phyloP scores from a whole-genome alignment of 305 asterid species.

The Plantago coronopus region DNA sequence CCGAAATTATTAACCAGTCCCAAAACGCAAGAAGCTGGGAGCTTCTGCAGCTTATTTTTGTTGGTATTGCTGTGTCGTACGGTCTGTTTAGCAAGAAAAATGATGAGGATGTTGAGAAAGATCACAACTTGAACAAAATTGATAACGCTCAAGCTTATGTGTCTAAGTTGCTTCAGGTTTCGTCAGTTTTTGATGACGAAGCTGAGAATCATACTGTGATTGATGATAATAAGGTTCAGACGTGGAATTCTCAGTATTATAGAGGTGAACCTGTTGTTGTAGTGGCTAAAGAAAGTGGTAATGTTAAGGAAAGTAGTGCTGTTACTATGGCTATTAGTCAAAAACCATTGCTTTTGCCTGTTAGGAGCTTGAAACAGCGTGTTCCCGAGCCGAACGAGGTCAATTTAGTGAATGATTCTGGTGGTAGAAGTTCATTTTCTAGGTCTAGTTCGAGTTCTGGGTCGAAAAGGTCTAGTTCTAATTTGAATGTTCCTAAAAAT shows the following conservation, averaged over 20 bases:
- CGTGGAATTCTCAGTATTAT: constrained; percentile 65
- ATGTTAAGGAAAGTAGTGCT: constrained; percentile 25
- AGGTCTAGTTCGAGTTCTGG: constrained; percentile 20
- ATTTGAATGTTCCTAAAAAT: constrained; percentile 30
- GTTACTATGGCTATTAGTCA: constrained; percentile 35
- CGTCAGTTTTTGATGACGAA: constrained; percentile 87
- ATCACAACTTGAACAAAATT: constrained; percentile 27
- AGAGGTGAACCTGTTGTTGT: constrained; percentile 55
- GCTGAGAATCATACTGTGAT: constrained; percentile 36
- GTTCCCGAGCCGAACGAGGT: constrained; percentile 25
- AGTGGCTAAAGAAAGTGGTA: constrained; percentile 40
- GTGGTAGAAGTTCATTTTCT: constrained; percentile 13
- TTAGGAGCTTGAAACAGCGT: constrained; percentile 77
- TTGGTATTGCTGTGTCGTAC: constrained; percentile 97
- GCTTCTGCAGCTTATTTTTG: constrained; percentile 79
- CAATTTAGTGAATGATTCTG: constrained; percentile 25
- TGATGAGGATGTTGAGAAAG: constrained; percentile 55
- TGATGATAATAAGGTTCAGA: constrained; percentile 52
- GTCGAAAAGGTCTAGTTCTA: constrained; percentile 22
- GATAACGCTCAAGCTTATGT: constrained; percentile 68
- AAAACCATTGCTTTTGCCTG: constrained; percentile 81
- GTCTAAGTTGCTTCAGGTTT: constrained; percentile 65
- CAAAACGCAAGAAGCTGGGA: constrained; percentile 74
- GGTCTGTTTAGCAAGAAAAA: constrained; percentile 83
- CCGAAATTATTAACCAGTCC: constrained; percentile 63